Conservation (phyloP, 768 basidiomycete species). For the Amanita jacksonii region DNA sequence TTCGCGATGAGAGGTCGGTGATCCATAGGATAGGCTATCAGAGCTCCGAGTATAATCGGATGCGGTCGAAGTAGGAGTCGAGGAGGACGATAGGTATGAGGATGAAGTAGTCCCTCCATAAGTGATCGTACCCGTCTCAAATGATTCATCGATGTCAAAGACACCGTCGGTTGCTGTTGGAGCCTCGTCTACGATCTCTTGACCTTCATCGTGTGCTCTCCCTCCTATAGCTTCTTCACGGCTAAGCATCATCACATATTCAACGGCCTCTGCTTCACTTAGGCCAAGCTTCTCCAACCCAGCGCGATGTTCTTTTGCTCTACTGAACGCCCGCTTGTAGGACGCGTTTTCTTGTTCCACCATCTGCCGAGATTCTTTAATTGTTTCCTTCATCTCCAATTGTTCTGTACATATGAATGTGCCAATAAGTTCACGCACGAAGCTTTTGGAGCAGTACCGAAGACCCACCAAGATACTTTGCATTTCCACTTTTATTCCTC, state of each 20-base stretch:
- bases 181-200: no score
- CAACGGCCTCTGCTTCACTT: constrained; percentile 63
- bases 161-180: no score
- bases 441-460: constrained; percentile 1
- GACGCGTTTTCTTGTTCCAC: constrained; percentile 40
- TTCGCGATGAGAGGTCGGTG: constrained; percentile 3
- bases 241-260: constrained; percentile 79
- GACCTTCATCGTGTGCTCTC: constrained; percentile 16
- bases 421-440: background rate
- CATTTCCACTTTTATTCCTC: constrained; percentile 23
- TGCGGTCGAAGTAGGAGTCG: constrained; percentile 14
- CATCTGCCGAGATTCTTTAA: constrained; percentile 46
- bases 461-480: constrained; percentile 40
- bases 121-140: constrained; percentile 7
- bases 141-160: constrained; percentile 40
- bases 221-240: constrained; percentile 51
- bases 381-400: constrained; percentile 51
- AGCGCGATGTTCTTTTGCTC: constrained; percentile 48
- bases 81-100: constrained; percentile 14
- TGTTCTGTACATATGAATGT: constrained; percentile 42
- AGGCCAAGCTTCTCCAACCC: constrained; percentile 58
- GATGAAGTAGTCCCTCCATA: constrained; percentile 13
- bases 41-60: constrained; percentile 15
- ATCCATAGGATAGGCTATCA: constrained; percentile 11
- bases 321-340: constrained; percentile 28